Percentiles rank a stretch among this genome's conserved stretches.
Conservation (phyloP, 2,329 filamentous ascomycete species). For the Microdochium paspali region DNA sequence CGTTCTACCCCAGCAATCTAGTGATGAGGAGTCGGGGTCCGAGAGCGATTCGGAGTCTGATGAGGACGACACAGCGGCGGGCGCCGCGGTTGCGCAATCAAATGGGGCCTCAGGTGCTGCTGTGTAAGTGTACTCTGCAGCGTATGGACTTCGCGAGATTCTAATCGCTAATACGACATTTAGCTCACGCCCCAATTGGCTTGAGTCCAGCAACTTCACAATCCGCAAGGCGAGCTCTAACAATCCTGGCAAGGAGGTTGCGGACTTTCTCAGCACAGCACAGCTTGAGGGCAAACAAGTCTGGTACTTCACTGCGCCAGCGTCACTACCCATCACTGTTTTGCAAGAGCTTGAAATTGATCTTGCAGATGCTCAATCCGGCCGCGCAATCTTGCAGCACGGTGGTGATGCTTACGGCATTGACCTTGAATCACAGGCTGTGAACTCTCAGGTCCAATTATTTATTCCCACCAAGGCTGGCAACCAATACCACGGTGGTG, state of each 20-base stretch:
- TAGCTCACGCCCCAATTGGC: slow-evolving; percentile 24
- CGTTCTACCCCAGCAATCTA: neutral
- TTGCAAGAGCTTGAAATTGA: slow-evolving; percentile 56
- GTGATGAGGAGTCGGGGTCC: neutral
- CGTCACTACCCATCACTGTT: slow-evolving; percentile 57
- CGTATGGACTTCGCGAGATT: too few relatives aligned
- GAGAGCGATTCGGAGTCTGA: slow-evolving; percentile 8
- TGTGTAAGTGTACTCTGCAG: neutral
- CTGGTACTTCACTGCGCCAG: slow-evolving; percentile 72
- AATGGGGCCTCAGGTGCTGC: slow-evolving; percentile 1
- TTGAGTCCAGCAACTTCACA: slow-evolving; percentile 42
- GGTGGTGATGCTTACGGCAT: slow-evolving; percentile 55
- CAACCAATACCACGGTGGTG: slow-evolving; percentile 44
- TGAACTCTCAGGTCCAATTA: slow-evolving; percentile 45
- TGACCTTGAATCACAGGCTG: slow-evolving; percentile 40
- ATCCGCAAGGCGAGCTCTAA: slow-evolving; percentile 36
- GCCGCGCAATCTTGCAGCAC: slow-evolving; percentile 49
- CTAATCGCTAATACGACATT: neutral
- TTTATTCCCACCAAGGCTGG: slow-evolving; percentile 49
- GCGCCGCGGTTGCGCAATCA: slow-evolving; percentile 5
- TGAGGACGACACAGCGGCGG: slow-evolving; percentile 15
- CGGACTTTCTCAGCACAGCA: slow-evolving; percentile 46
- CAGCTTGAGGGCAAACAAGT: slow-evolving; percentile 62
- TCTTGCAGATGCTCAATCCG: slow-evolving; percentile 41
- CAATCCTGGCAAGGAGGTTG: slow-evolving; percentile 35